Evolutionary conservation across 2,329 filamentous ascomycete genomes (phyloP).

Genomic region (Pyrenochaeta sp.): DNA sequence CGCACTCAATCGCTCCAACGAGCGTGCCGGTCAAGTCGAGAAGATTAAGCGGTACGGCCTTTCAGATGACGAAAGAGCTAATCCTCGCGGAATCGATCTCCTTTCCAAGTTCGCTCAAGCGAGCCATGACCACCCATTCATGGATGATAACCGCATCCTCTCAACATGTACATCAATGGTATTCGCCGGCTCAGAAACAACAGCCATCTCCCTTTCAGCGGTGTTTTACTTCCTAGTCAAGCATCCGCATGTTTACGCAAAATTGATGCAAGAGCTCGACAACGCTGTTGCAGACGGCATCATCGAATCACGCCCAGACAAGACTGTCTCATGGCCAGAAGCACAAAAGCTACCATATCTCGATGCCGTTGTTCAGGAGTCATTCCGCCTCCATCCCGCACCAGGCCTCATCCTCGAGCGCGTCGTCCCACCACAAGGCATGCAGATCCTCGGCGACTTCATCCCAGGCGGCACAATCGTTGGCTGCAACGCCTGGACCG

Average conservation of each 20-base stretch:
- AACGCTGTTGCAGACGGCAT: constrained; percentile 61
- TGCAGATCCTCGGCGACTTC: constrained; percentile 68
- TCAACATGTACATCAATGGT: constrained; percentile 76
- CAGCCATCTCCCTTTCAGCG: constrained; percentile 74
- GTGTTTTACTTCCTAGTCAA: constrained; percentile 79
- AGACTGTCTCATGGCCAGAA: constrained; percentile 74
- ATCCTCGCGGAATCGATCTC: constrained; percentile 62
- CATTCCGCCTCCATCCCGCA: constrained; percentile 78
- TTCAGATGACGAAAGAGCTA: constrained; percentile 38
- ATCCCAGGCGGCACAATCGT: constrained; percentile 77
- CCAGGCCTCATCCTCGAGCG: constrained; percentile 77
- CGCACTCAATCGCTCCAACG: constrained; percentile 71
- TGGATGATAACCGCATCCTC: constrained; percentile 74
- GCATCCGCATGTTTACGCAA: constrained; percentile 63
- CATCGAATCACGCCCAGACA: constrained; percentile 56
- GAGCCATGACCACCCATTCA: constrained; percentile 72
- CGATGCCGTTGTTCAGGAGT: constrained; percentile 80
- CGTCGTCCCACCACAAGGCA: constrained; percentile 71
- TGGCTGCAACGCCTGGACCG: constrained; percentile 77
- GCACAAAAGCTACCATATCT: constrained; percentile 76
- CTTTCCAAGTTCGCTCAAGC: constrained; percentile 77
- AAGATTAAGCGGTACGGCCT: constrained; percentile 57
- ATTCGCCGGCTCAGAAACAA: constrained; percentile 81
- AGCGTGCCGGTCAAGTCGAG: constrained; percentile 65
- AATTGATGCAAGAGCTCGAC: constrained; percentile 70